Conservation (phyloP, 352 stramenopile species). For the Globisporangium lucens region DNA sequence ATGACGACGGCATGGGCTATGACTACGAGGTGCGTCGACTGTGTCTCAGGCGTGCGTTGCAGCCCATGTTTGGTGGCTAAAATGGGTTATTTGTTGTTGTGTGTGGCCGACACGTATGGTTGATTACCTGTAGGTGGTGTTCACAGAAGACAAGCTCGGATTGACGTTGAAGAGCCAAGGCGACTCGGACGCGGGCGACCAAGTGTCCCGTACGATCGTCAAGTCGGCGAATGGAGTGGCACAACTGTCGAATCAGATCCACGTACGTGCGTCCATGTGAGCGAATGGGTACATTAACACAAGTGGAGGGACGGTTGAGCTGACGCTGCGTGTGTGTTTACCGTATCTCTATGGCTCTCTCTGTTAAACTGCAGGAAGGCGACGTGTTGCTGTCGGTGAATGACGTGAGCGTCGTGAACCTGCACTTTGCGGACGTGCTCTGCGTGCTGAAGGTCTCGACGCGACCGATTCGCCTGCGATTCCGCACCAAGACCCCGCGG, state of each 20-base stretch:
- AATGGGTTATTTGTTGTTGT: background rate
- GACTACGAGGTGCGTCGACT: constrained; percentile 15
- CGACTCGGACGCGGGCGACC: constrained; percentile 19
- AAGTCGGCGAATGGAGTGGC: constrained; percentile 51
- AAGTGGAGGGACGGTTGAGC: background rate
- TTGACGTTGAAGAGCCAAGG: constrained; percentile 48
- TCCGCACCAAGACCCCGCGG: constrained; percentile 33
- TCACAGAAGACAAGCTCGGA: constrained; percentile 54
- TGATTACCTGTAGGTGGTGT: constrained; percentile 35
- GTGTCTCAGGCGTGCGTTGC: background rate
- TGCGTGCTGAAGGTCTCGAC: constrained; percentile 66
- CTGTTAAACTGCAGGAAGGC: constrained; percentile 40
- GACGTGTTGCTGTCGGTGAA: constrained; percentile 72
- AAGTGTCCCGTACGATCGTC: constrained; percentile 39
- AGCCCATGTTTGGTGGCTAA: background rate
- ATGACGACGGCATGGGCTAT: constrained; percentile 13
- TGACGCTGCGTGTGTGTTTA: constrained; percentile 7
- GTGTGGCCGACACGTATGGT: background rate
- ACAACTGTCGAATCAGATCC: constrained; percentile 52
- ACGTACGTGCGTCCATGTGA: constrained; percentile 22
- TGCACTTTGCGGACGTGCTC: constrained; percentile 67
- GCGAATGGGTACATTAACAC: background rate
- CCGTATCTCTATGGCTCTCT: background rate
- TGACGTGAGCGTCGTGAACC: constrained; percentile 54
- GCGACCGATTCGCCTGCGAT: constrained; percentile 62